Conservation (phyloP, 768 basidiomycete genomes). For the Macrolepiota dolichaula region DNA sequence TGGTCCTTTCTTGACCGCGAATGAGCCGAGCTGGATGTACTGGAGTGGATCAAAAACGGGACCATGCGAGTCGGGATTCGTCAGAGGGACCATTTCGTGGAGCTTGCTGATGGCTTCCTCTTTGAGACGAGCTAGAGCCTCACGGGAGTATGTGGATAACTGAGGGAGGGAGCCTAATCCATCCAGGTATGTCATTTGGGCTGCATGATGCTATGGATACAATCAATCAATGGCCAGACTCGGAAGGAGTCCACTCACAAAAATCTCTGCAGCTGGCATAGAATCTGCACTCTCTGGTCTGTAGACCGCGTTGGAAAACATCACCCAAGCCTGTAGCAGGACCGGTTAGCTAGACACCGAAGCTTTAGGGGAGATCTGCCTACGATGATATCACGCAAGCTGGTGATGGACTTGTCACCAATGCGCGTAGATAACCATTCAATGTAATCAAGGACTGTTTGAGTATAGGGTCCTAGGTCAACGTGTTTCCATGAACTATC, state of each 20-base stretch:
- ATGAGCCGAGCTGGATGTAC: conserved; percentile 66
- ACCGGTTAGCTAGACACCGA: conserved; percentile 6
- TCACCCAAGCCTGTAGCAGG: conserved; percentile 76
- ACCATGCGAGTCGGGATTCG: conserved; percentile 16
- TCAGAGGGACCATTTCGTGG: conserved; percentile 50
- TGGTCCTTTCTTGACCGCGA: conserved; percentile 64
- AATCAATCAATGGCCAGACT: conserved; percentile 11
- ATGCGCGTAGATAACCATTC: conserved; percentile 71
- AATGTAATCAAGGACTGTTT: conserved; percentile 68
- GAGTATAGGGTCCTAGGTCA: conserved; percentile 51
- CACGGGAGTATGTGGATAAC: conserved; percentile 57
- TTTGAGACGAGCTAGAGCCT: conserved; percentile 60
- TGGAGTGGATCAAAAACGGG: conserved; percentile 29
- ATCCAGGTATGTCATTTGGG: conserved; percentile 89
- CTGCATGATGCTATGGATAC: conserved; percentile 75
- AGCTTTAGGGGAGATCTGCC: conserved; percentile 18
- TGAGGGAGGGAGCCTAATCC: conserved; percentile 81
- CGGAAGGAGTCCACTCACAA: conserved; percentile 44
- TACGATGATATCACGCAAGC: conserved; percentile 88
- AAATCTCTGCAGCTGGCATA: conserved; percentile 51
- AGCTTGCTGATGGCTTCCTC: conserved; percentile 53
- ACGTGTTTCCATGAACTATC: conserved; percentile 61
- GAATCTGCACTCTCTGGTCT: conserved; percentile 21
- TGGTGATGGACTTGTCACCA: conserved; percentile 62
- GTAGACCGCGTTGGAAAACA: conserved; percentile 72